These are phyloP conservation scores for Croton laevigatus DNA, from an alignment of 441 rosid species.

Conservation along the genomic window DNA sequence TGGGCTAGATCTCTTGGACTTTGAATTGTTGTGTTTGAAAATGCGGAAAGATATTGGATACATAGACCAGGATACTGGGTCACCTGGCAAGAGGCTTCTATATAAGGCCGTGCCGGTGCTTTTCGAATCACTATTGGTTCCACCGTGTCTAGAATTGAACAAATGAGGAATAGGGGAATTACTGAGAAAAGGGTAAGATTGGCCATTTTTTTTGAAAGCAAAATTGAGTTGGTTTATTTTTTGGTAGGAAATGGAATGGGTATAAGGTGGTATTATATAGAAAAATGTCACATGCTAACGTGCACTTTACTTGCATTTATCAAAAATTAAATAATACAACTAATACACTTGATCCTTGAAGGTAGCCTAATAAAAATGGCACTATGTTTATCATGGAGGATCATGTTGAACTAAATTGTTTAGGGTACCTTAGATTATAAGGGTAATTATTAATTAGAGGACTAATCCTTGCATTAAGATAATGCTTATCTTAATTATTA, in stretches of 20 bases:
- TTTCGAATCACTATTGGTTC: constrained; percentile 12
- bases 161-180: constrained; percentile 21
- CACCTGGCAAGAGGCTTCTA: constrained; percentile 46
- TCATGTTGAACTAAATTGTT: constrained; percentile 13
- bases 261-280: constrained; percentile 6
- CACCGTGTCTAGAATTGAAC: constrained; percentile 12
- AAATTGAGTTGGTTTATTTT: background rate
- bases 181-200: constrained; percentile 11
- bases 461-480: background rate
- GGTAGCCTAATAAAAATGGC: constrained; percentile 8
- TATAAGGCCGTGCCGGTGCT: constrained; percentile 27
- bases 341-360: background rate
- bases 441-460: background rate
- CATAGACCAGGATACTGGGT: constrained; percentile 61
- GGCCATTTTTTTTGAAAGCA: constrained; percentile 26
- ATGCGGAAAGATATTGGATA: constrained; percentile 44
- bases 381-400: constrained; percentile 11
- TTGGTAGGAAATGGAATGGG: background rate
- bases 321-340: constrained; percentile 4
- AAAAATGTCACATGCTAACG: constrained; percentile 19
- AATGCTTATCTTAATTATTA: background rate
- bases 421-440: background rate
- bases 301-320: constrained; percentile 25
- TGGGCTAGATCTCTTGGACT: constrained; percentile 56
- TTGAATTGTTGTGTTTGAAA: constrained; percentile 34